Base-by-base conservation (phyloP, 1,139 yeast genomes). In the Suhomyces maxii region DNA sequence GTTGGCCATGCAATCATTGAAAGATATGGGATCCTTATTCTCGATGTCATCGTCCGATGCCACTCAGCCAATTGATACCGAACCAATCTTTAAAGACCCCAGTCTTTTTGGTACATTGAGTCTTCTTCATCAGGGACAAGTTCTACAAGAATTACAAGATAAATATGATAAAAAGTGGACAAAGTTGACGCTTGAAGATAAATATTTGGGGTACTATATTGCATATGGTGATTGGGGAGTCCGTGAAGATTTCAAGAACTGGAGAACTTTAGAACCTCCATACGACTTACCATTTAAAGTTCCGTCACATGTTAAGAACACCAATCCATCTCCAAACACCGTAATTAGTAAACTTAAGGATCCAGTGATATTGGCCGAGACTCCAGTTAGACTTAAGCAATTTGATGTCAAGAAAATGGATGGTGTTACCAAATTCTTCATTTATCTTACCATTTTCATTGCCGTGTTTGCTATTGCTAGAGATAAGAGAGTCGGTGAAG, bases 181-280 rank as follows among this genome's bases (percentile, higher is more conserved):
- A 7, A 67, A 69, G 40, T 58, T 83, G 45, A 63, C 74, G 7
- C 45, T 49, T 14, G 68, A 75, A 40, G 78, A 76, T 40, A 83
- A 82, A 55, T 60, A 71, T 48, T 68, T 82, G 54, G 76, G 80
- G 1, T 80, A 81, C 57, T 83, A 72, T 64, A 75, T 83, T 38
- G 75, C 83, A 0, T 83, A 82, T 60, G 88, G 87, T 2, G 70
- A 82, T 50, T 80, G 85, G 78, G 89, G 86, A 0, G 80, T 77
- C 1, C 70, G 89, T 50, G 85, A 81, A 46, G 76, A 79, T 12
- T 80, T 83, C 50, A 65, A 66, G 38, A 71, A 72, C 47, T 68
- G 84, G 69, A 64, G 65, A 38, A 63, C 68, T 1, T 53, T 57
- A 40, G 68, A 64, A 23, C 66, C 71, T 1, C 83, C 84, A 2